phyloP scores from a whole-genome alignment of 2,329 filamentous ascomycete genomes.

The Epichloe gansuensis region DNA sequence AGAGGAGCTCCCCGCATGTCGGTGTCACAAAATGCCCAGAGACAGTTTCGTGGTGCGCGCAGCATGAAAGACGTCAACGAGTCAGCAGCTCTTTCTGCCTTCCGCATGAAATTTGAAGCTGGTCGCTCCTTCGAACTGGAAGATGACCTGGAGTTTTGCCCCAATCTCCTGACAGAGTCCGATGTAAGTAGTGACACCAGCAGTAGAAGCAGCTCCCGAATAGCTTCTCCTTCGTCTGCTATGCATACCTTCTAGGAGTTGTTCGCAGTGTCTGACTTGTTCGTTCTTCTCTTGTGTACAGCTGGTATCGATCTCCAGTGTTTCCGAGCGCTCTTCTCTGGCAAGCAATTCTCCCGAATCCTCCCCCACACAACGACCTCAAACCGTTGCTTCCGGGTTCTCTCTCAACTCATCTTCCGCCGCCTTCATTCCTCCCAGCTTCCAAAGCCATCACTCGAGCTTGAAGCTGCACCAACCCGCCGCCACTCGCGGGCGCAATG shows the following conservation, averaged over 20 bases:
- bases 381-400: conserved; percentile 65
- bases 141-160: conserved; percentile 93
- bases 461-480: conserved; percentile 84
- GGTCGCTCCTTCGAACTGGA: conserved; percentile 90
- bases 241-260: not conserved
- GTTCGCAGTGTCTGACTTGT: conserved; percentile 19
- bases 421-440: conserved; percentile 51
- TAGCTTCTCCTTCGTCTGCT: conserved; percentile 1
- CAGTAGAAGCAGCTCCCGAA: not conserved
- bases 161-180: conserved; percentile 78
- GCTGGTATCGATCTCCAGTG: conserved; percentile 84
- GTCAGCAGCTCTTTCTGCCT: conserved; percentile 59
- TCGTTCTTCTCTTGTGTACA: conserved; percentile 28
- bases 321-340: conserved; percentile 86
- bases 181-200: conserved; percentile 52
- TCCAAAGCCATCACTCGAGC: conserved; percentile 50
- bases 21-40: conserved; percentile 69
- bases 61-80: conserved; percentile 80
- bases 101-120: conserved; percentile 80
- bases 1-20: conserved; percentile 67
- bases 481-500: conserved; percentile 79
- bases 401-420: conserved; percentile 57
- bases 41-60: conserved; percentile 74
- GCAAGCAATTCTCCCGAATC: conserved; percentile 88
- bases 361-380: conserved; percentile 80